phyloP scores from a whole-genome alignment of 2,329 filamentous ascomycete species.

The Cladorrhinum sp. region DNA sequence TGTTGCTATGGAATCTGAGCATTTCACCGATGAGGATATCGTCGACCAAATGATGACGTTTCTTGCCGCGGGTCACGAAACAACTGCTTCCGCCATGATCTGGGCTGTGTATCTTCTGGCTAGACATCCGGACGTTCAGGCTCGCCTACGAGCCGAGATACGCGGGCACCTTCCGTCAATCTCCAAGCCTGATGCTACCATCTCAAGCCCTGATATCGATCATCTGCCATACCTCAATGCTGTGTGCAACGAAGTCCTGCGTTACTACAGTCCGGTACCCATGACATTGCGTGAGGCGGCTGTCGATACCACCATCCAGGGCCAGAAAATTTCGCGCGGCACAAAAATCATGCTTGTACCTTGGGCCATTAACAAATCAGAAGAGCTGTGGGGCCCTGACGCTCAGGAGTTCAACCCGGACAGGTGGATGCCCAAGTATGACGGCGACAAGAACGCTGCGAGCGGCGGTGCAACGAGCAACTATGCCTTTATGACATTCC shows the following conservation, averaged over 20 bases:
- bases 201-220: conserved; percentile 61
- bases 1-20: conserved; percentile 72
- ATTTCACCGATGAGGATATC: conserved; percentile 75
- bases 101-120: conserved; percentile 73
- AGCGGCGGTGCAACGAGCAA: conserved; percentile 72
- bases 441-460: conserved; percentile 44
- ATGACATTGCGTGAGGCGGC: conserved; percentile 65
- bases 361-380: conserved; percentile 67
- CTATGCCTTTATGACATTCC: conserved; percentile 75
- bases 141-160: conserved; percentile 65
- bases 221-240: conserved; percentile 76
- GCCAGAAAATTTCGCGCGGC: conserved; percentile 64
- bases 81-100: conserved; percentile 71
- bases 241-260: conserved; percentile 73
- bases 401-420: conserved; percentile 76
- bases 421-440: conserved; percentile 59
- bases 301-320: conserved; percentile 62
- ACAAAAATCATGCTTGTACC: conserved; percentile 65
- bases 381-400: conserved; percentile 71
- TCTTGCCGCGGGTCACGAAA: conserved; percentile 78
- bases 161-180: conserved; percentile 55
- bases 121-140: conserved; percentile 62
- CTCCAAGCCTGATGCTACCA: conserved; percentile 32
- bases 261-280: conserved; percentile 69
- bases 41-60: conserved; percentile 90